Evolutionary conservation across 208 protist species (phyloP), one percentile per base, ranked within the genome.

Genomic region (Crithidia thermophila): DNA sequence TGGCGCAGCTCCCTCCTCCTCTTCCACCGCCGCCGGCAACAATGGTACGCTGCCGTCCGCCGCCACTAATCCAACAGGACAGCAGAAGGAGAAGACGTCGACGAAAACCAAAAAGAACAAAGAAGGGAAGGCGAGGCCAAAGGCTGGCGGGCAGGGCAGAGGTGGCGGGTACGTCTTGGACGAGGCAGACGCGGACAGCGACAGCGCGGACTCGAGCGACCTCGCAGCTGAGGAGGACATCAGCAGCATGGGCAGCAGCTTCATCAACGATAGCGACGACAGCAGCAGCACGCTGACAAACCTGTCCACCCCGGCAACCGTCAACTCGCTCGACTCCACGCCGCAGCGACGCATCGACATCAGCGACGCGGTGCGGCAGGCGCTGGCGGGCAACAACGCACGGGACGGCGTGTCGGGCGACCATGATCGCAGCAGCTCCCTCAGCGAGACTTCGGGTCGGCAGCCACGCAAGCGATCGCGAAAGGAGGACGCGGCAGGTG

Each of bases 151-250:
- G 45, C 21, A 20, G 10, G 33, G 47, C 30, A 47, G 47, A 11
- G 53, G 65, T 23, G 53, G 66, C 18, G 67, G 46, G 21, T 82
- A 79, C 58, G 77, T 82, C 20, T 30, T 82, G 28, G 67, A 82
- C 45, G 62, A 82, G 57, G 56, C 56, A 7, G 66, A 75, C 10
- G 50, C 13, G 30, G 63, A 64, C 31, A 51, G 28, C 34, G 57
- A 51, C 42, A 39, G 20, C 5, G 33, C 31, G 8, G 72, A 64
- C 28, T 69, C 72, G 33, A 75, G 61, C 58, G 52, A 80, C 23
- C 49, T 64, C 34, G 43, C 40, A 25, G 46, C 18, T 7, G 52
- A 51, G n/a, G 52, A 13, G 20, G 52, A 46, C 20, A 14, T 60
- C 20, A 69, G 49, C 62, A 73, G 63, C 42, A 55, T 74, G 55